Base-by-base conservation (phyloP, 2,329 filamentous ascomycete species). In the Fusarium nisikadoi region DNA sequence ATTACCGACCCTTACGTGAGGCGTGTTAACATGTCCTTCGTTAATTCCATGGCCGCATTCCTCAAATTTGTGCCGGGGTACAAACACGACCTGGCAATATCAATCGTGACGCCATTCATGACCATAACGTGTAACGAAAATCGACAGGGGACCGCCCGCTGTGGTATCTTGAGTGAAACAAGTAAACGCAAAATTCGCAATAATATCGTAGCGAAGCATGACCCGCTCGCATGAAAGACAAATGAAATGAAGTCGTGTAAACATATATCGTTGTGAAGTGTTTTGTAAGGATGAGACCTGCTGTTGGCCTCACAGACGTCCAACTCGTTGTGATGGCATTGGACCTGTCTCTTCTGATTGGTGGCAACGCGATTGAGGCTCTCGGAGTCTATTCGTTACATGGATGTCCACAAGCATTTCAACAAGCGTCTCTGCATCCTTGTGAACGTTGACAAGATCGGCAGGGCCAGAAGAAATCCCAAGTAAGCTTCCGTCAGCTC, bases 351-450 rank as follows among this genome's bases (percentile, higher is more conserved):
- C 82, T 36, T 82, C 80, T 9, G 76, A 72, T 39, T 79, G 68
- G 9, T 72, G 71, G 35, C 64, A 73, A 53, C 71, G 71, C 6
- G 75, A 67, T 3, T 75, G 75, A 9, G 79, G 74, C 29, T 80
- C 79, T 12, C 81, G 79, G 16, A 79, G 75, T 38, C 81, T 80
- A 72, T 78, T 81, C 11, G 83, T 79, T 33, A 81, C 82, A 74
- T 88, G 84, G 23, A 84, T 85, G 54, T 87, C 86, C 23, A 88
- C 81, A 33, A 88, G 81, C 81, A 86, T 83, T 73, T 87, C 84
- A 19, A 89, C 85, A 25, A 89, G 80, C 1, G 82, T 81, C 77
- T 88, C 85, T 6, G 86, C 87, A 68, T 89, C 87, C 27, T 79
- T 77, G 64, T 85, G 80, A 13, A 89, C 79, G 23, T 80, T 80